Percentiles rank a stretch among this genome's conserved stretches.
phyloP scores from a whole-genome alignment of 768 basidiomycete genomes.

The Suillus sp. region DNA sequence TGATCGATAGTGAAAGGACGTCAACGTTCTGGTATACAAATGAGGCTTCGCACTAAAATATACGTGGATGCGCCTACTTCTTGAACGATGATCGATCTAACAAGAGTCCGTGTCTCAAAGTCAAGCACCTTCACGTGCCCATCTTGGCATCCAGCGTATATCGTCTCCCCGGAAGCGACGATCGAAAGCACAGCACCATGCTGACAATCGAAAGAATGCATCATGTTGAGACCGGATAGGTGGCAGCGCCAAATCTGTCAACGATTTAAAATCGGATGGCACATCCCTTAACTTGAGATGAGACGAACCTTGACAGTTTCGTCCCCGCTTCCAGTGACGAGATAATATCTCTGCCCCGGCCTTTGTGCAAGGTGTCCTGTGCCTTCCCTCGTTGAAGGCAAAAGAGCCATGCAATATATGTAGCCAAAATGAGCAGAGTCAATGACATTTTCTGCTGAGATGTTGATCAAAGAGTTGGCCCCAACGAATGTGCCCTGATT shows the following conservation, averaged over 20 bases:
- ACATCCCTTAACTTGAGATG: background rate
- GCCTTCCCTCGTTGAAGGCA: slow-evolving; percentile 43
- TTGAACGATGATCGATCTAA: slow-evolving; percentile 85
- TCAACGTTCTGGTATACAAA: slow-evolving; percentile 60
- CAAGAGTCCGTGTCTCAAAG: slow-evolving; percentile 83
- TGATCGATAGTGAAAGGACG: slow-evolving; percentile 76
- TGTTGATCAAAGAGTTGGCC: slow-evolving; percentile 41
- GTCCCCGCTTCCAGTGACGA: slow-evolving; percentile 90
- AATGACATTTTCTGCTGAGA: slow-evolving; percentile 71
- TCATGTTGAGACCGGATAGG: slow-evolving; percentile 43
- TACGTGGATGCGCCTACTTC: slow-evolving; percentile 49
- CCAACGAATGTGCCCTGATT: slow-evolving; percentile 26
- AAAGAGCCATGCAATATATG: slow-evolving; percentile 76
- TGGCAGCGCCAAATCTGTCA: slow-evolving; percentile 69
- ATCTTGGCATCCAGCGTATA: slow-evolving; percentile 94
- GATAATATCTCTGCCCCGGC: slow-evolving; percentile 39
- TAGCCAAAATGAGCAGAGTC: slow-evolving; percentile 95
- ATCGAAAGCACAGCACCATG: slow-evolving; percentile 86
- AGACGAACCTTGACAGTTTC: slow-evolving; percentile 77
- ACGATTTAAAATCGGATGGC: background rate
- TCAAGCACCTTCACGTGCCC: slow-evolving; percentile 92
- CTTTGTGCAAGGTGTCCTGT: slow-evolving; percentile 31
- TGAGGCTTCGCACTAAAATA: slow-evolving; percentile 7
- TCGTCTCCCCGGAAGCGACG: slow-evolving; percentile 69
- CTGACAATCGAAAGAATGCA: slow-evolving; percentile 69